Evolutionary conservation across 768 basidiomycete genomes (phyloP).

Genomic region (Amanita polypyramis): DNA sequence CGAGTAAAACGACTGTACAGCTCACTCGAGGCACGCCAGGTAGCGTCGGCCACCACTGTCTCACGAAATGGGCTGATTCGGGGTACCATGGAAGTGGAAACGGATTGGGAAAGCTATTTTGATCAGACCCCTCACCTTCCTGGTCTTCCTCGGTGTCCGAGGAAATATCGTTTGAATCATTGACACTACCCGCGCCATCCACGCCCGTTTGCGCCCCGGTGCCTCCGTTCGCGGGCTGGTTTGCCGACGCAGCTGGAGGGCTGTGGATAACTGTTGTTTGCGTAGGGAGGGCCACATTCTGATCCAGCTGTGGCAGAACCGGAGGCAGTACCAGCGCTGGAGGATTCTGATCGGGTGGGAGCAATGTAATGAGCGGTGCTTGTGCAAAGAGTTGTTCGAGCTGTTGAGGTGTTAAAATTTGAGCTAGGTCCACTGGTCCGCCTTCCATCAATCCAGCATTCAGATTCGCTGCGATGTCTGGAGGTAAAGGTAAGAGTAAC

Average conservation of each 20-base stretch:
- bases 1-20: conserved; percentile 62
- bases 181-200: background rate
- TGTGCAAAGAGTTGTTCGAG: conserved; percentile 6
- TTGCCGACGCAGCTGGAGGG: background rate
- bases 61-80: conserved; percentile 66
- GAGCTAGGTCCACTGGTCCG: conserved; percentile 1
- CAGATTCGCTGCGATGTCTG: conserved; percentile 2
- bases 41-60: conserved; percentile 73
- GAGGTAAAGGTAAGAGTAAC: conserved; percentile 1
- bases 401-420: conserved; percentile 1
- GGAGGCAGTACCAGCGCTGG: background rate
- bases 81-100: conserved; percentile 65
- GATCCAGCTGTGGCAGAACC: background rate
- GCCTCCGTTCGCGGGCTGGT: background rate
- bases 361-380: background rate
- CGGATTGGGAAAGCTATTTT: conserved; percentile 34
- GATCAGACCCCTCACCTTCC: background rate
- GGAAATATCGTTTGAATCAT: background rate
- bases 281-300: background rate
- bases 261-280: background rate
- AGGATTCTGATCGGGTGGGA: background rate
- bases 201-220: background rate
- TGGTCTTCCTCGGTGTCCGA: background rate
- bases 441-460: conserved; percentile 1
- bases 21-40: conserved; percentile 54